Percentiles rank a stretch among this genome's conserved stretches.
Conservation (phyloP, 2,329 filamentous ascomycete genomes). For the Trichophyton verrucosum region DNA sequence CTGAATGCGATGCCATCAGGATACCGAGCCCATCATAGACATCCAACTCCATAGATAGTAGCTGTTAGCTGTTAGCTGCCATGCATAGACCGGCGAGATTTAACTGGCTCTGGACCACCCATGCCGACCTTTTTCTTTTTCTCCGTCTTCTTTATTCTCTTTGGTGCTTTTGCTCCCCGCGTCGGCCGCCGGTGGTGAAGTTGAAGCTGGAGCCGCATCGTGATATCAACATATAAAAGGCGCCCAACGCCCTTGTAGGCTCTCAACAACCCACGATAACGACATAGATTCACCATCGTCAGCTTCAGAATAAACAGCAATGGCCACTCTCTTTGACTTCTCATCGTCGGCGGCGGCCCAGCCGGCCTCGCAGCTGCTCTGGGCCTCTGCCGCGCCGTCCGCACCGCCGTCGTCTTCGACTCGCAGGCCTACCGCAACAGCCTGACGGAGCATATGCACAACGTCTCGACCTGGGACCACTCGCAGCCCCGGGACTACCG, state of each 20-base stretch:
- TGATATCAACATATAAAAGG: too few species aligned
- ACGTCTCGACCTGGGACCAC: conserved; percentile 29
- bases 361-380: conserved; percentile 24
- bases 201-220: background rate
- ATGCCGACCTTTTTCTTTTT: background rate
- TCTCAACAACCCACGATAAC: background rate
- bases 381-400: conserved; percentile 28
- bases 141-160: background rate
- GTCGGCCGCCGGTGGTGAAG: background rate
- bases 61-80: too few species aligned
- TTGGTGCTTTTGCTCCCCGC: background rate
- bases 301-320: background rate
- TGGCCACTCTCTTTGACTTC: conserved; percentile 5
- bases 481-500: conserved; percentile 23
- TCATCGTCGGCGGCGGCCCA: conserved; percentile 24
- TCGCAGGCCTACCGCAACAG: conserved; percentile 34
- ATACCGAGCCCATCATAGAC: too few species aligned
- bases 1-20: too few species aligned
- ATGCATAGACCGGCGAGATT: too few species aligned
- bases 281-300: background rate
- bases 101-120: too few species aligned
- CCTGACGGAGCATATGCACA: conserved; percentile 36
- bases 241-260: background rate
- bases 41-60: too few species aligned
- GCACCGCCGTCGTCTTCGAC: conserved; percentile 35